Conservation (phyloP, 2,329 filamentous ascomycete genomes). For the Cytospora leucostoma region DNA sequence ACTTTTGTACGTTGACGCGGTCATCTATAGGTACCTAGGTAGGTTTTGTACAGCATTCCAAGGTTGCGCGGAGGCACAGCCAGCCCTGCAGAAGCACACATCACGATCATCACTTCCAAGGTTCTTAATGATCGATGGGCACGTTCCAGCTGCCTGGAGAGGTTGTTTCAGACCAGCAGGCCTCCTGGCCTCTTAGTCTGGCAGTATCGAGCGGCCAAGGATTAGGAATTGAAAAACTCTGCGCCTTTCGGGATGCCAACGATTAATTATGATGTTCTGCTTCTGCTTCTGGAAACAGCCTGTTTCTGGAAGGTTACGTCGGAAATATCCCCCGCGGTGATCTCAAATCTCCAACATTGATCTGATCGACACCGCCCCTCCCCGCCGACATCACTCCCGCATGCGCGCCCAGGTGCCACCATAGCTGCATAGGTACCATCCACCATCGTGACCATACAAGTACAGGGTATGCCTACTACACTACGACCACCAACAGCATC, state of each 20-base stretch:
- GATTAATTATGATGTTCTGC: no score
- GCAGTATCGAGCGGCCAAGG: background rate
- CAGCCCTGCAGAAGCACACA: slow-evolving; percentile 2
- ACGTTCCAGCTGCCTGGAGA: background rate
- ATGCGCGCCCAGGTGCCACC: no score
- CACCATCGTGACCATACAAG: no score
- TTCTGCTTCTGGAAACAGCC: no score
- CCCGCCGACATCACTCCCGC: background rate
- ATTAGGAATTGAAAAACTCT: background rate
- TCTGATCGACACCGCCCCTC: slow-evolving; percentile 1
- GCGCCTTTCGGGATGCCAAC: background rate
- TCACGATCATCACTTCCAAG: background rate
- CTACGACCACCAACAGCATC: no score
- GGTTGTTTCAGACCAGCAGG: background rate
- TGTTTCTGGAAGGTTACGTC: background rate
- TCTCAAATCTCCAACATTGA: background rate
- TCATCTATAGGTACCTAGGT: no score
- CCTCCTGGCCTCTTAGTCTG: background rate
- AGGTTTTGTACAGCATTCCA: no score
- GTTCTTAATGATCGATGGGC: background rate
- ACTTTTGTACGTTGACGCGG: background rate
- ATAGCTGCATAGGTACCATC: no score
- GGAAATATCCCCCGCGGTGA: background rate
- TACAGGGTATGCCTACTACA: no score
- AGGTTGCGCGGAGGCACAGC: background rate